Evolutionary conservation across 1,284 basidiomycete species (phyloP).

Genomic region (Pascua sp.): DNA sequence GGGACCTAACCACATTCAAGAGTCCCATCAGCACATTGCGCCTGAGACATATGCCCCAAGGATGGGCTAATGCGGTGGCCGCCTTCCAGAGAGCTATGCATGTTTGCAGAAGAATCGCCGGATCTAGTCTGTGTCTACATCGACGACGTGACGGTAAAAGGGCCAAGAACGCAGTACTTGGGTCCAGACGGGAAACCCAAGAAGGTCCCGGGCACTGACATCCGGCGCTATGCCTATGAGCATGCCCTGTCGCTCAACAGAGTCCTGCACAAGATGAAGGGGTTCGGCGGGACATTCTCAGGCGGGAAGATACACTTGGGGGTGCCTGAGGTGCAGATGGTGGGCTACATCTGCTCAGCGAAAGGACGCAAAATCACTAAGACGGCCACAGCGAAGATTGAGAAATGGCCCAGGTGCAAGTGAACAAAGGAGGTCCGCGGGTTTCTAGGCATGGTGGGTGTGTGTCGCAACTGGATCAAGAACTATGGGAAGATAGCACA

Average conservation of each 20-base stretch:
- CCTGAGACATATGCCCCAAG: slow-evolving; percentile 8
- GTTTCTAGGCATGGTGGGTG: slow-evolving; percentile 6
- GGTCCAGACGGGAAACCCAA: background rate
- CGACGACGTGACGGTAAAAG: slow-evolving; percentile 6
- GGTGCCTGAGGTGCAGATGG: slow-evolving; percentile 3
- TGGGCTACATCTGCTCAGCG: slow-evolving; percentile 2
- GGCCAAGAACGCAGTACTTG: background rate
- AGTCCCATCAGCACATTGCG: slow-evolving; percentile 10
- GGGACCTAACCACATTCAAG: slow-evolving; percentile 11
- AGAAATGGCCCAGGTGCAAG: slow-evolving; percentile 2
- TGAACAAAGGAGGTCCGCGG: background rate
- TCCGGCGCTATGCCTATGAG: slow-evolving; percentile 5
- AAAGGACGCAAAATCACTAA: slow-evolving; percentile 2
- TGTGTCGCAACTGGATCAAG: slow-evolving; percentile 5
- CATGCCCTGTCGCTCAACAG: slow-evolving; percentile 6
- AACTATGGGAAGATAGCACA: slow-evolving; percentile 5
- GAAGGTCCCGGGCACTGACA: background rate
- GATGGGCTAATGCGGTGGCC: slow-evolving; percentile 13
- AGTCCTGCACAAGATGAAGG: slow-evolving; percentile 13
- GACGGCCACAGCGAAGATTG: background rate
- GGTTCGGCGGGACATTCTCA: slow-evolving; percentile 10
- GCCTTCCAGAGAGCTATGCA: slow-evolving; percentile 9
- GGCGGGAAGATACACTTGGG: slow-evolving; percentile 8
- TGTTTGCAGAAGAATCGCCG: slow-evolving; percentile 8
- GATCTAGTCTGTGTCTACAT: slow-evolving; percentile 6